These are phyloP conservation scores for Leccinum ponderosum DNA, from an alignment of 1,284 basidiomycete species.

Conservation along the genomic window DNA sequence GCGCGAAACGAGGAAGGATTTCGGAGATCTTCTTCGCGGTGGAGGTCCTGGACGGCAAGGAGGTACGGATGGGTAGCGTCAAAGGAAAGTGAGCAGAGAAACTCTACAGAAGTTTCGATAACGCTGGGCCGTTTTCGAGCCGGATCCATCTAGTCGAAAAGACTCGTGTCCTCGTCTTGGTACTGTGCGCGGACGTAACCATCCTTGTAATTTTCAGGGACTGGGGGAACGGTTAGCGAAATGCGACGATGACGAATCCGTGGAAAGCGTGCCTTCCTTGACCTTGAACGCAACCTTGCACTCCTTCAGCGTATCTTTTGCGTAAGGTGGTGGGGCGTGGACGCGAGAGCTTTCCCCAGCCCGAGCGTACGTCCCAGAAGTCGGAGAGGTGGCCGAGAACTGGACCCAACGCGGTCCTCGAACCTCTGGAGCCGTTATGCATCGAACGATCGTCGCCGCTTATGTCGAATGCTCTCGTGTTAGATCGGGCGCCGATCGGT, in stretches of 20 bases:
- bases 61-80: constrained; percentile 76
- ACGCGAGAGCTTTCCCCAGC: constrained; percentile 18
- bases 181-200: no score
- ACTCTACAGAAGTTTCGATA: constrained; percentile 39
- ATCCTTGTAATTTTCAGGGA: no score
- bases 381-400: constrained; percentile 12
- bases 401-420: constrained; percentile 18
- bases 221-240: no score
- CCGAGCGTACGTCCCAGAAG: constrained; percentile 15
- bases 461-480: constrained; percentile 31
- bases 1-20: constrained; percentile 90
- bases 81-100: constrained; percentile 73
- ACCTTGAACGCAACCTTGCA: constrained; percentile 72
- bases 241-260: no score
- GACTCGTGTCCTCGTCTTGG: no score
- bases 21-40: constrained; percentile 92
- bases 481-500: constrained; percentile 23
- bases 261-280: constrained; percentile 56
- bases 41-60: constrained; percentile 72
- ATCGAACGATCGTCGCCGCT: constrained; percentile 29
- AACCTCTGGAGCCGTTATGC: constrained; percentile 10
- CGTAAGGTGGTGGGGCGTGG: constrained; percentile 32
- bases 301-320: constrained; percentile 55
- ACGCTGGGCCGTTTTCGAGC: no score
- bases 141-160: no score